phyloP scores from a whole-genome alignment of 768 basidiomycete species.

The Coprinopsis cinerea region DNA sequence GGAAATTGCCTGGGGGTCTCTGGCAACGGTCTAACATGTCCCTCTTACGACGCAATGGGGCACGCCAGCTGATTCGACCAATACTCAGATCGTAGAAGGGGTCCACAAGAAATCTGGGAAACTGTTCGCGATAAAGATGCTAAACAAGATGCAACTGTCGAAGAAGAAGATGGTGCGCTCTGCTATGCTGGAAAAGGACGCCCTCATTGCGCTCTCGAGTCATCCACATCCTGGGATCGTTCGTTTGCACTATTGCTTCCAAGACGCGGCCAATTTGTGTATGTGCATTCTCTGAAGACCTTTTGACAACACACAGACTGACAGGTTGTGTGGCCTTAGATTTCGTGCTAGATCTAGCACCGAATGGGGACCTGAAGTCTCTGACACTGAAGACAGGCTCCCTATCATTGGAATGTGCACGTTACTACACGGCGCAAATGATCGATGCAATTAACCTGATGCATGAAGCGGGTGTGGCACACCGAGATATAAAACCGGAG shows the following conservation, averaged over 20 bases:
- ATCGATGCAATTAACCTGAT: conserved; percentile 87
- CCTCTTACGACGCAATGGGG: neutral
- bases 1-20: conserved; percentile 26
- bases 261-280: conserved; percentile 83
- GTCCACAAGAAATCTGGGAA: conserved; percentile 25
- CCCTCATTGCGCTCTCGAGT: conserved; percentile 64
- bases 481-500: conserved; percentile 85
- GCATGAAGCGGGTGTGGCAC: conserved; percentile 85
- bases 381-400: conserved; percentile 79
- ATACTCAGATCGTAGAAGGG: conserved; percentile 23
- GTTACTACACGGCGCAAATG: conserved; percentile 86
- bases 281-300: conserved; percentile 26
- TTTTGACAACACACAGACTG: neutral
- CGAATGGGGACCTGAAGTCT: conserved; percentile 73
- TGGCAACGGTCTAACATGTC: conserved; percentile 23
- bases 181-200: conserved; percentile 76
- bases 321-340: conserved; percentile 44
- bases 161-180: conserved; percentile 74
- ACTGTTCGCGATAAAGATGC: conserved; percentile 35
- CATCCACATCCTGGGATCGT: conserved; percentile 75
- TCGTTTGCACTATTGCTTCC: conserved; percentile 77
- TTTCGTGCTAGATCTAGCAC: conserved; percentile 72
- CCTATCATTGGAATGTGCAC: conserved; percentile 66
- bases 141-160: conserved; percentile 79
- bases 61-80: conserved; percentile 7